phyloP scores from a whole-genome alignment of 2,329 filamentous ascomycete genomes.

The Thielaviopsis cerberus region DNA sequence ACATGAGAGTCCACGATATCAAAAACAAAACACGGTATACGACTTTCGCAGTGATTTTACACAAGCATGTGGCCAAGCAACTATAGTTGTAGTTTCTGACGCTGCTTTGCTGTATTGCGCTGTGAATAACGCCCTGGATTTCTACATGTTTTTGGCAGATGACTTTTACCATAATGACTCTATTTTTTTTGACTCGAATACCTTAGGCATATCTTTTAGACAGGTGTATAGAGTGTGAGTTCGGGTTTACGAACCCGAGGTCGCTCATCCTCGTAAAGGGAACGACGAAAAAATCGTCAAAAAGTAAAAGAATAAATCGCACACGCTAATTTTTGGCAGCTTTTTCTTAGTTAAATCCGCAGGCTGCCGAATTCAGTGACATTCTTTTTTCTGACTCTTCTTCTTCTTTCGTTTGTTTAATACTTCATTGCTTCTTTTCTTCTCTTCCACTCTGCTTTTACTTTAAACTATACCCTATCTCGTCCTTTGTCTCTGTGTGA shows the following conservation, averaged over 20 bases:
- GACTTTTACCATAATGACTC: too few species aligned
- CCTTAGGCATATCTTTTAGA: not conserved
- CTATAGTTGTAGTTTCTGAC: too few species aligned
- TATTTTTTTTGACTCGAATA: not conserved
- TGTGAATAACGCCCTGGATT: not conserved
- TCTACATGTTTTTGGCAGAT: not conserved
- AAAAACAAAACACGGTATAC: too few species aligned
- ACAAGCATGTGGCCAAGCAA: too few species aligned
- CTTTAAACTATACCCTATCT: not conserved
- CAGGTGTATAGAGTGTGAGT: not conserved
- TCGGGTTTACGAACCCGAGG: slow-evolving; percentile 7
- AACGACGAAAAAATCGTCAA: not conserved
- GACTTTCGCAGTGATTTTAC: too few species aligned
- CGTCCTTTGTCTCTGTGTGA: not conserved
- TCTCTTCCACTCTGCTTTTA: not conserved
- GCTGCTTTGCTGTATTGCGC: not conserved
- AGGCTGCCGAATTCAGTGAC: too few species aligned
- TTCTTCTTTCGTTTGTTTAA: not conserved
- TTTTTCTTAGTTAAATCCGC: not conserved
- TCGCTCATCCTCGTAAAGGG: not conserved
- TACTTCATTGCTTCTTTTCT: not conserved
- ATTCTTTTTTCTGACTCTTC: not conserved
- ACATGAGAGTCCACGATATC: too few species aligned
- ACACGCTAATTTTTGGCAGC: not conserved
- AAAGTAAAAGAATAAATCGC: not conserved